A percentile compares a stretch with the other conserved stretches of the same genome.
These are phyloP conservation scores for Melastoma candidum DNA, from an alignment of 441 rosid genomes.

Conservation along the genomic window DNA sequence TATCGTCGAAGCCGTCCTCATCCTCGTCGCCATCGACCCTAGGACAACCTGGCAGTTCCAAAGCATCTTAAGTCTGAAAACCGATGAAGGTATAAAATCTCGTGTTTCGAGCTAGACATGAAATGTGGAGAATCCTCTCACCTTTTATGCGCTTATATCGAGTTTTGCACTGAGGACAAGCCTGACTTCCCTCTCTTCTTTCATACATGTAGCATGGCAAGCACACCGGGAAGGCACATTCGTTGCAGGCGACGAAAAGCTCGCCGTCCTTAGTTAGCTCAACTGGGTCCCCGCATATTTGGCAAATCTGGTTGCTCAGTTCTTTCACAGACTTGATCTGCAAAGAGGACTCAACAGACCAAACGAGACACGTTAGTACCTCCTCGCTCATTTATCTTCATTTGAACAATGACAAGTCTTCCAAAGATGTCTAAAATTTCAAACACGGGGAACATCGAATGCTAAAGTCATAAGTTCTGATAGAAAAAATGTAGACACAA, in stretches of 20 bases:
- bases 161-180: constrained; percentile 83
- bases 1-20: constrained; percentile 65
- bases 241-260: constrained; percentile 81
- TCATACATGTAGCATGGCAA: constrained; percentile 85
- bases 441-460: constrained; percentile 1
- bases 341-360: background rate
- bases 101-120: background rate
- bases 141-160: constrained; percentile 73
- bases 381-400: background rate
- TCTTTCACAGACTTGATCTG: constrained; percentile 64
- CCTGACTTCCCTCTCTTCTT: constrained; percentile 75
- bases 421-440: constrained; percentile 1
- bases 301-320: constrained; percentile 63
- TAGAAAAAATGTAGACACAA: too few species aligned
- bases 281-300: constrained; percentile 79
- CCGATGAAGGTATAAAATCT: background rate
- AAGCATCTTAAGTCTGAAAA: background rate
- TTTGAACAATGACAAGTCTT: background rate
- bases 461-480: too few species aligned
- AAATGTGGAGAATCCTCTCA: constrained; percentile 12
- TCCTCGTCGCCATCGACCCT: constrained; percentile 85
- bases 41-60: constrained; percentile 38
- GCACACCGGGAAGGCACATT: constrained; percentile 92
- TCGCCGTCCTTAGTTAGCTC: constrained; percentile 59
- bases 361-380: constrained; percentile 2